A percentile compares a stretch with the other conserved stretches of the same genome.
Conservation (phyloP, 2,329 filamentous ascomycete species). For the Raffaelea ambrosiae region DNA sequence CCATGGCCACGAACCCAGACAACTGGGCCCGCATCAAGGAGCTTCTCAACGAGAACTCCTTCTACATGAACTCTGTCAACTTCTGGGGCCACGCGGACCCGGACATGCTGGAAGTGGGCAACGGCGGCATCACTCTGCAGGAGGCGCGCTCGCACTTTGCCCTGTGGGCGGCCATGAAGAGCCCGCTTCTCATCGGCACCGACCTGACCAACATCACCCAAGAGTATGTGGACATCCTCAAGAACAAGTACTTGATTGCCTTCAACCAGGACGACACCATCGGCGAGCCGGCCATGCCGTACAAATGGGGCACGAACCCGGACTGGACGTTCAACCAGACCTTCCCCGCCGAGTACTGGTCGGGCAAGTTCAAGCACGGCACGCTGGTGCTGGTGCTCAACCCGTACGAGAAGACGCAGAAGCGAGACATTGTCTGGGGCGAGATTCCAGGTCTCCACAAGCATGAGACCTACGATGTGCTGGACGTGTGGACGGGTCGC, state of each 20-base stretch:
- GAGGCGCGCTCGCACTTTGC: constrained; percentile 43
- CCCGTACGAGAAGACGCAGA: constrained; percentile 21
- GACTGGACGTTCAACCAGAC: constrained; percentile 40
- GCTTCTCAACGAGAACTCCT: constrained; percentile 41
- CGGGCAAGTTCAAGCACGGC: constrained; percentile 31
- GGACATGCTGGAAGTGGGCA: constrained; percentile 44
- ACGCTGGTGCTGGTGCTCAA: constrained; percentile 35
- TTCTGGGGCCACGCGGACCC: constrained; percentile 43
- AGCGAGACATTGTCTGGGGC: constrained; percentile 27
- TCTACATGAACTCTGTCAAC: constrained; percentile 31
- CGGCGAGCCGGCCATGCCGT: constrained; percentile 33
- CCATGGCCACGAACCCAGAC: neutral
- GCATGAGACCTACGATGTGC: constrained; percentile 19
- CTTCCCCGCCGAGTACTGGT: constrained; percentile 41
- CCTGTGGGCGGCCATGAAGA: constrained; percentile 42
- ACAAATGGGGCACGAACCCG: constrained; percentile 39
- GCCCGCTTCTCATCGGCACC: constrained; percentile 40
- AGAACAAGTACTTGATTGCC: constrained; percentile 28
- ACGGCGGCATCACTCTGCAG: constrained; percentile 32
- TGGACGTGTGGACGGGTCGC: constrained; percentile 37
- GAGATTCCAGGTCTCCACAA: constrained; percentile 33
- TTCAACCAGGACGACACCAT: constrained; percentile 38
- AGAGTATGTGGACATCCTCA: constrained; percentile 29
- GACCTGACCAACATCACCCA: constrained; percentile 26
- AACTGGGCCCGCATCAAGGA: constrained; percentile 17